Evolutionary conservation across 2,329 filamentous ascomycete genomes (phyloP).

Genomic region (Coniella lustricola): DNA sequence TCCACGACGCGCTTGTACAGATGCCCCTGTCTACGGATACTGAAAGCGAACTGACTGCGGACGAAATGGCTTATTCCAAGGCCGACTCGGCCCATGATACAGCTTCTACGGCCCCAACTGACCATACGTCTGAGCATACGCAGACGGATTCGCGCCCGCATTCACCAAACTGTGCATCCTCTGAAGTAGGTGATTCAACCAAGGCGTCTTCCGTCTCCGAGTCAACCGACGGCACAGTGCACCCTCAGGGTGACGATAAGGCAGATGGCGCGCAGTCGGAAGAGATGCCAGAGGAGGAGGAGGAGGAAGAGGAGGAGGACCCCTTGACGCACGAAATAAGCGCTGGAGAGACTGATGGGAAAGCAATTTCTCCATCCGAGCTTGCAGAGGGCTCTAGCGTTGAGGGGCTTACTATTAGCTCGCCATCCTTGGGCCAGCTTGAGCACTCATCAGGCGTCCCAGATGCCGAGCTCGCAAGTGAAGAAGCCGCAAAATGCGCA

Average conservation of each 20-base stretch:
- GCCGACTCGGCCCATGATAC: conserved; percentile 51
- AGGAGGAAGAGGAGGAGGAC: conserved; percentile 10
- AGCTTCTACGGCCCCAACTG: conserved; percentile 38
- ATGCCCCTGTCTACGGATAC: conserved; percentile 16
- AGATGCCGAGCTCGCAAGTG: not conserved
- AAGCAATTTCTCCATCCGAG: conserved; percentile 2
- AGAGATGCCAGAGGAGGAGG: not conserved
- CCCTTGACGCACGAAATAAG: conserved; percentile 7
- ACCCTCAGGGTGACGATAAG: conserved; percentile 32
- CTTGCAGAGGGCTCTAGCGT: not conserved
- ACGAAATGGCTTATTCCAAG: conserved; percentile 34
- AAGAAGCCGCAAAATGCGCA: not conserved
- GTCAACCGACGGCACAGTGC: conserved; percentile 53
- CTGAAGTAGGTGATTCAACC: conserved; percentile 52
- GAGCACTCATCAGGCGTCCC: conserved; percentile 2
- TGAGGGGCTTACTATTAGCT: not conserved
- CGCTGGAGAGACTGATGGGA: conserved; percentile 5
- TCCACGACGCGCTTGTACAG: not conserved
- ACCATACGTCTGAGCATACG: conserved; percentile 40
- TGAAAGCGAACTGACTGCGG: conserved; percentile 21
- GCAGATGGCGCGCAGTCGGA: not conserved
- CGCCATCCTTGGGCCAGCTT: not conserved
- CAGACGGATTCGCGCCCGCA: conserved; percentile 51
- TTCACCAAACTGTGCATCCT: conserved; percentile 46
- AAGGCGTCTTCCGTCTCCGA: conserved; percentile 59